Percentiles rank a stretch among this genome's conserved stretches.
Evolutionary conservation across 2,329 filamentous ascomycete genomes (phyloP).

Genomic region (Rosellinia necatrix): DNA sequence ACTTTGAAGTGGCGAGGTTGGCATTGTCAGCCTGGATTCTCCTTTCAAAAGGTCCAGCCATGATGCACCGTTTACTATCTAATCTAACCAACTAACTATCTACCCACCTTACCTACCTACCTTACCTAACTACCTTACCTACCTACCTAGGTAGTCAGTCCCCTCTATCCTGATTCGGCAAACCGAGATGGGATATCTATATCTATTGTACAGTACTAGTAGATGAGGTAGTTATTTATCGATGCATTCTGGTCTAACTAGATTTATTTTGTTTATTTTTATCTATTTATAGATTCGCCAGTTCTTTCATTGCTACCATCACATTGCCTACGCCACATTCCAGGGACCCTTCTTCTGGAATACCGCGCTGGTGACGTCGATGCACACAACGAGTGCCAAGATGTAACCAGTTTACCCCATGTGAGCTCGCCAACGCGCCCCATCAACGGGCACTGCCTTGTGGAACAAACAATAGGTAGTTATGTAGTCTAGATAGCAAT

Average conservation of each 20-base stretch:
- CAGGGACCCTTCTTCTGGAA: background rate
- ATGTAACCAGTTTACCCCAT: background rate
- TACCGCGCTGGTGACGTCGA: conserved; percentile 18
- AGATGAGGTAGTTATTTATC: too few relatives aligned
- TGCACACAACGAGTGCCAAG: background rate
- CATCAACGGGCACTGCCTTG: background rate
- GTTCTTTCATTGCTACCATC: background rate
- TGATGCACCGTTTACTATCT: too few relatives aligned
- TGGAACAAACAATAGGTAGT: background rate
- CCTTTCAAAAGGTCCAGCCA: too few relatives aligned
- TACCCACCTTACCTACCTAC: too few relatives aligned
- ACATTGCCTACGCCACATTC: background rate
- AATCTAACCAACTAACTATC: too few relatives aligned
- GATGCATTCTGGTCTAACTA: too few relatives aligned
- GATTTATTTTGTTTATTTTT: too few relatives aligned
- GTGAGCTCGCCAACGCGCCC: background rate
- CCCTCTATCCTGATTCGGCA: conserved; percentile 34
- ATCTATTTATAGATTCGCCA: conserved; percentile 22
- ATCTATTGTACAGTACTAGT: too few relatives aligned
- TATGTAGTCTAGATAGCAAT: background rate
- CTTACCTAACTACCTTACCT: conserved; percentile 24
- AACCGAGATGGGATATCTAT: conserved; percentile 29
- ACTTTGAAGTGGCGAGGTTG: too few relatives aligned
- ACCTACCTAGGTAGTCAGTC: conserved; percentile 26
- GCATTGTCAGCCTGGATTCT: conserved; percentile 1